Conservation (phyloP, 805 yeast genomes). For the Candida easanensis region DNA sequence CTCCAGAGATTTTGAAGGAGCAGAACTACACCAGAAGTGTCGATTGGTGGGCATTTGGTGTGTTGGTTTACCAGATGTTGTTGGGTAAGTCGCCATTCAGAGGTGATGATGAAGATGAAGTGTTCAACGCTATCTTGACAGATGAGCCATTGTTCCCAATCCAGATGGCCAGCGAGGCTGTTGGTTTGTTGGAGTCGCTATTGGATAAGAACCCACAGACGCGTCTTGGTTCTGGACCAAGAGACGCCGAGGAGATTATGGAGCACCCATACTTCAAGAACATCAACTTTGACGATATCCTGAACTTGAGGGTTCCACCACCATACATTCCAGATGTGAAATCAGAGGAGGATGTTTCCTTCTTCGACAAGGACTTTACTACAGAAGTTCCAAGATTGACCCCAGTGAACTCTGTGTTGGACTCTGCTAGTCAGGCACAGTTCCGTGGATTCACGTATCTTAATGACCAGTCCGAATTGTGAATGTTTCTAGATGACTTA, state of each 20-base stretch:
- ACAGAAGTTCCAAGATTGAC: constrained; percentile 92
- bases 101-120: constrained; percentile 96
- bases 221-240: constrained; percentile 83
- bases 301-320: constrained; percentile 68
- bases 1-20: constrained; percentile 94
- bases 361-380: constrained; percentile 93
- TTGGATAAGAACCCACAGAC: constrained; percentile 82
- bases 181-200: constrained; percentile 86
- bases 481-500: too few relatives aligned
- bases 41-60: constrained; percentile 99
- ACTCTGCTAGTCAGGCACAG: constrained; percentile 89
- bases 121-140: constrained; percentile 91
- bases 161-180: constrained; percentile 96
- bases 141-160: constrained; percentile 97
- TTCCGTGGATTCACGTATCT: constrained; percentile 95
- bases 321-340: constrained; percentile 88
- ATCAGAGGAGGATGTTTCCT: constrained; percentile 86
- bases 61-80: constrained; percentile 91
- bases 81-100: constrained; percentile 95
- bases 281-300: constrained; percentile 85
- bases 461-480: constrained; percentile 50
- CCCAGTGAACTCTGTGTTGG: constrained; percentile 85
- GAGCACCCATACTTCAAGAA: constrained; percentile 91
- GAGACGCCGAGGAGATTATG: constrained; percentile 93
- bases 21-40: constrained; percentile 92